These are phyloP conservation scores for Conringia planisiliqua DNA, from an alignment of 345 rosid genomes.

Conservation along the genomic window DNA sequence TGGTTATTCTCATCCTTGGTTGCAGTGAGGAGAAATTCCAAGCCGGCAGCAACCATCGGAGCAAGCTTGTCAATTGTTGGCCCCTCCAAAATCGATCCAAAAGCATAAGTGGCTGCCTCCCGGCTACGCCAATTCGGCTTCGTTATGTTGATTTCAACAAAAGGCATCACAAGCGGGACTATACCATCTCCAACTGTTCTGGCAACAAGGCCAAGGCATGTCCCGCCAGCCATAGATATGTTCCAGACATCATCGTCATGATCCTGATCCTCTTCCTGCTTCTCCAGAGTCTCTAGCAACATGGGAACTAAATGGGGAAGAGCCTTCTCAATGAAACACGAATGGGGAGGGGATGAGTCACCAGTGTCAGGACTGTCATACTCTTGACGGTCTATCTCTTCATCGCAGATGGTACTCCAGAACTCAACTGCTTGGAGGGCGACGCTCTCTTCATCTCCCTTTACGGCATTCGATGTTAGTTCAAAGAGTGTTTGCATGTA, in stretches of 20 bases:
- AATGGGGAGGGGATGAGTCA: constrained; percentile 63
- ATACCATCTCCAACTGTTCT: constrained; percentile 89
- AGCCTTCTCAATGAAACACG: constrained; percentile 75
- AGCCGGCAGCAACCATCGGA: constrained; percentile 74
- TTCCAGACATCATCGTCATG: constrained; percentile 88
- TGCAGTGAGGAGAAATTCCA: constrained; percentile 74
- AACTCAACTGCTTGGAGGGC: constrained; percentile 96
- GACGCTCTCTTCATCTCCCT: constrained; percentile 81
- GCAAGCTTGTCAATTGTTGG: constrained; percentile 71
- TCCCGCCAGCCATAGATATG: constrained; percentile 97
- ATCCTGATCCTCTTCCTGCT: constrained; percentile 96
- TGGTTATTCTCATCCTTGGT: constrained; percentile 85
- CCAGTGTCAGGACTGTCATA: constrained; percentile 59
- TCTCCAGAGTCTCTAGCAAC: constrained; percentile 77
- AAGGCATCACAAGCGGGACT: constrained; percentile 92
- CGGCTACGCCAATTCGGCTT: constrained; percentile 78
- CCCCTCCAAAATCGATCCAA: constrained; percentile 94
- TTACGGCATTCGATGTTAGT: constrained; percentile 86
- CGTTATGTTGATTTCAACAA: constrained; percentile 70
- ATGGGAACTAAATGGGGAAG: constrained; percentile 68
- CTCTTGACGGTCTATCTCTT: constrained; percentile 92
- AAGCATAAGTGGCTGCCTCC: constrained; percentile 94
- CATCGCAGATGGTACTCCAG: constrained; percentile 98
- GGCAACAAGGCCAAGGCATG: constrained; percentile 92
- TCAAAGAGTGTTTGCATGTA: constrained; percentile 83